Conservation (phyloP, 2,329 filamentous ascomycete species). For the Paraphaeosphaeria sporulosa region DNA sequence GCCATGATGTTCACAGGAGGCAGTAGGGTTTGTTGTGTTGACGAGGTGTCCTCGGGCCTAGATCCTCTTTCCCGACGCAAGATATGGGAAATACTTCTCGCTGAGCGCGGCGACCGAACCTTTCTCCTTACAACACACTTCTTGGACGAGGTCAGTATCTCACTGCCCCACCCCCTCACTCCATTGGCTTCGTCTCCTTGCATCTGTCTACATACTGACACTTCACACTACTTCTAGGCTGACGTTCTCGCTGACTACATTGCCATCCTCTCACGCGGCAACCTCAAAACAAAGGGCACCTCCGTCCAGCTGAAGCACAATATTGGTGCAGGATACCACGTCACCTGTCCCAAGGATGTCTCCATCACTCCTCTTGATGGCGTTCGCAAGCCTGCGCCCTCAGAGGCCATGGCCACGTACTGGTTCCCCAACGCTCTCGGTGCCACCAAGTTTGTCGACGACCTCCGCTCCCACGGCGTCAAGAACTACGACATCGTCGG, state of each 20-base stretch:
- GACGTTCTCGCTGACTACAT: constrained; percentile 90
- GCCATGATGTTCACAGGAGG: constrained; percentile 96
- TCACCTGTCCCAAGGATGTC: constrained; percentile 54
- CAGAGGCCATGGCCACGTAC: constrained; percentile 75
- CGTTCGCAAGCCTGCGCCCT: constrained; percentile 52
- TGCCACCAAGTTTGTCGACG: constrained; percentile 74
- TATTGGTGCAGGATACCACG: constrained; percentile 83
- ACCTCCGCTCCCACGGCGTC: constrained; percentile 71
- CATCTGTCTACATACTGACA: background rate
- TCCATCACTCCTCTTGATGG: constrained; percentile 56
- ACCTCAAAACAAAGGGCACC: constrained; percentile 80
- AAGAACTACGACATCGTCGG: constrained; percentile 85
- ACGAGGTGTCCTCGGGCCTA: constrained; percentile 88
- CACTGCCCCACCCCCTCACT: background rate
- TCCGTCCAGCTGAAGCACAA: constrained; percentile 85
- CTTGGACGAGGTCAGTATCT: constrained; percentile 69
- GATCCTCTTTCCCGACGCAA: constrained; percentile 87
- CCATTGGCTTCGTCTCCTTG: background rate
- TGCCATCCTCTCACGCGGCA: constrained; percentile 84
- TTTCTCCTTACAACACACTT: constrained; percentile 93
- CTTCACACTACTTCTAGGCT: constrained; percentile 53
- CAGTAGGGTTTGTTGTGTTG: constrained; percentile 85
- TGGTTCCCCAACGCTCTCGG: constrained; percentile 72
- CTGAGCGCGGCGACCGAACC: constrained; percentile 81
- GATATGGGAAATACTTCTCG: constrained; percentile 92